Conservation (phyloP, 148 eudicot species). For the Dianthus caryophyllus region DNA sequence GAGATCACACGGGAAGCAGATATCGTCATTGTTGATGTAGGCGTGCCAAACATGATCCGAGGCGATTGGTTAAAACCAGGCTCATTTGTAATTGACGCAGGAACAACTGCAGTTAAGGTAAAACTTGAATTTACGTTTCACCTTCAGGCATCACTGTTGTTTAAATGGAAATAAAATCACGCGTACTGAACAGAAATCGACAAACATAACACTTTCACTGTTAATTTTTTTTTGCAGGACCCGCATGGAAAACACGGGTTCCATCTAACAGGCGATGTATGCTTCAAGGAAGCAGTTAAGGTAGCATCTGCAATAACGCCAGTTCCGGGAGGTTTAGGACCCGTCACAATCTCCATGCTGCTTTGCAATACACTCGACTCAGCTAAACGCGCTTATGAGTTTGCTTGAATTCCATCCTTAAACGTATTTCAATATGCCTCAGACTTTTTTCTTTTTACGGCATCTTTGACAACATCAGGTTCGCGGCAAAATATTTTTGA, state of each 20-base stretch:
- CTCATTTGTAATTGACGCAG: slow-evolving; percentile 49
- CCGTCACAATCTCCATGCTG: slow-evolving; percentile 54
- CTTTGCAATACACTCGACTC: slow-evolving; percentile 47
- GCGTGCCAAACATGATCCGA: slow-evolving; percentile 48
- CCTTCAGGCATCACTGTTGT: too few species aligned
- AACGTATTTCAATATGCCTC: too few species aligned
- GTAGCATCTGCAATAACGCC: slow-evolving; percentile 53
- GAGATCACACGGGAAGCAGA: too few species aligned
- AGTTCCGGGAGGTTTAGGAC: slow-evolving; percentile 60
- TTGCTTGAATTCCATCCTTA: too few species aligned
- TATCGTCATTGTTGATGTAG: slow-evolving; percentile 47
- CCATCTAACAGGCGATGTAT: slow-evolving; percentile 67
- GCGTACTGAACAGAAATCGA: neutral
- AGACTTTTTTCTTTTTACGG: too few species aligned
- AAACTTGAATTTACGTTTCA: neutral
- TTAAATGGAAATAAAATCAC: too few species aligned
- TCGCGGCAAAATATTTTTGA: too few species aligned
- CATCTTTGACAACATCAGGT: too few species aligned
- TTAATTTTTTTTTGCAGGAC: slow-evolving; percentile 30
- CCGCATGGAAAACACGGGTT: slow-evolving; percentile 26
- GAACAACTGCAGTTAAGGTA: slow-evolving; percentile 46
- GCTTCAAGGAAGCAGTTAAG: slow-evolving; percentile 49
- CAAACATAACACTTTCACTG: neutral
- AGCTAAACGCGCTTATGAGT: slow-evolving; percentile 39
- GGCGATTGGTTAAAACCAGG: slow-evolving; percentile 57